These are phyloP conservation scores for Calonectria pteridis DNA, from an alignment of 2,329 filamentous ascomycete species.

Conservation along the genomic window DNA sequence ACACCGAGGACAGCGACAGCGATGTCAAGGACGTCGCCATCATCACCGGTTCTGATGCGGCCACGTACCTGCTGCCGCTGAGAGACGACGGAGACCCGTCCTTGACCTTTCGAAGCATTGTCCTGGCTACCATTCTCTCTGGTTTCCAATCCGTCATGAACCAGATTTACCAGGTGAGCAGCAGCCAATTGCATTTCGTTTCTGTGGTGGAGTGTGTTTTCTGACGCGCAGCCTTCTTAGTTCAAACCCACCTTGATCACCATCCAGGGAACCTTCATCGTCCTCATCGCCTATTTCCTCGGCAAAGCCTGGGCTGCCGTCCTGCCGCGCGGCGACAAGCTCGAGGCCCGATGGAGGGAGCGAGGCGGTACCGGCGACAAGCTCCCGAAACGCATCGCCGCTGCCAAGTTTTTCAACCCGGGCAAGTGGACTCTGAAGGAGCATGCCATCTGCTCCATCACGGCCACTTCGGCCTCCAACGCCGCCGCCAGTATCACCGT, in stretches of 20 bases:
- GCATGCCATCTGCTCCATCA: conserved; percentile 66
- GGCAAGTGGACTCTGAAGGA: conserved; percentile 68
- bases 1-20: conserved; percentile 48
- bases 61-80: conserved; percentile 61
- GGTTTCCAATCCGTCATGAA: conserved; percentile 68
- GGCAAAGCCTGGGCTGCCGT: conserved; percentile 54
- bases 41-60: conserved; percentile 64
- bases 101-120: conserved; percentile 65
- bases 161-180: conserved; percentile 66
- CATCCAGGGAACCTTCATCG: conserved; percentile 67
- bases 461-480: conserved; percentile 66
- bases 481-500: conserved; percentile 56
- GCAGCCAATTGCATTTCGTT: conserved; percentile 16
- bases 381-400: conserved; percentile 55
- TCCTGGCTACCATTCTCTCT: conserved; percentile 62
- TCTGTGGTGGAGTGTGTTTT: background rate
- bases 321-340: conserved; percentile 65
- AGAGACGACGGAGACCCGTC: conserved; percentile 65
- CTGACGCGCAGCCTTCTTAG: conserved; percentile 45
- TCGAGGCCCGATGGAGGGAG: conserved; percentile 60
- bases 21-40: conserved; percentile 60
- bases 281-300: conserved; percentile 68
- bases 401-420: conserved; percentile 61
- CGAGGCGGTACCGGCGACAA: conserved; percentile 53
- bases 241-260: conserved; percentile 64